Conservation (phyloP, 2,329 filamentous ascomycete species). For the Cladophialophora chaetospira region DNA sequence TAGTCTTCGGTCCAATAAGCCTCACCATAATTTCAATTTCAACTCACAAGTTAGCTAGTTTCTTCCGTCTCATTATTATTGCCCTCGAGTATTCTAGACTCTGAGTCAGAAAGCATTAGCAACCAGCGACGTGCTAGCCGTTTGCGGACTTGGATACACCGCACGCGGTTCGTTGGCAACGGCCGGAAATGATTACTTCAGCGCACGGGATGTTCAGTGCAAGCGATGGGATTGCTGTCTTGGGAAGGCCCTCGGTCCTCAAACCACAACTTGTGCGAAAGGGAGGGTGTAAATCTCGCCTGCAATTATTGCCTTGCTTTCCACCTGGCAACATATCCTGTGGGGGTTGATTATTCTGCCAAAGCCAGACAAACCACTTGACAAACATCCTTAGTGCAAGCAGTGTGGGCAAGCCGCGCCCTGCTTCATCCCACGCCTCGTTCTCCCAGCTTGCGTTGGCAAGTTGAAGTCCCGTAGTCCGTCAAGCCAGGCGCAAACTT, state of each 20-base stretch:
- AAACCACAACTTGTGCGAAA: too few species aligned
- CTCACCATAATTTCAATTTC: conserved; percentile 1
- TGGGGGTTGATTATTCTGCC: conserved; percentile 8
- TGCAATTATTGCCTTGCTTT: neutral
- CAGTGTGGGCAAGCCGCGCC: neutral
- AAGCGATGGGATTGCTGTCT: conserved; percentile 1
- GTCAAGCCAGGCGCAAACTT: conserved; percentile 5
- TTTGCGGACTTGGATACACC: neutral
- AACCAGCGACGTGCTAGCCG: neutral
- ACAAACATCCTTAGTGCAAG: neutral
- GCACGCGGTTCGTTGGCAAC: neutral
- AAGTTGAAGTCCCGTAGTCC: neutral
- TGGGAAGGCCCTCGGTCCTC: too few species aligned
- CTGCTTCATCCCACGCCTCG: neutral
- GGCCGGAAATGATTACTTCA: conserved; percentile 20
- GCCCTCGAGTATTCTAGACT: neutral
- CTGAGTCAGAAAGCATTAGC: conserved; percentile 16
- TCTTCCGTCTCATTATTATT: neutral
- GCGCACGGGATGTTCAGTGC: neutral
- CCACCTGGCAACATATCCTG: neutral
- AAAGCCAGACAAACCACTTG: neutral
- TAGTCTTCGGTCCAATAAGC: neutral
- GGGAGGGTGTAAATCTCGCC: too few species aligned
- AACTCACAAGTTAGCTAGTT: neutral
- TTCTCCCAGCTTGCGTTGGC: neutral